phyloP scores from a whole-genome alignment of 1,139 yeast genomes.

The Suhomyces coccinellae region DNA sequence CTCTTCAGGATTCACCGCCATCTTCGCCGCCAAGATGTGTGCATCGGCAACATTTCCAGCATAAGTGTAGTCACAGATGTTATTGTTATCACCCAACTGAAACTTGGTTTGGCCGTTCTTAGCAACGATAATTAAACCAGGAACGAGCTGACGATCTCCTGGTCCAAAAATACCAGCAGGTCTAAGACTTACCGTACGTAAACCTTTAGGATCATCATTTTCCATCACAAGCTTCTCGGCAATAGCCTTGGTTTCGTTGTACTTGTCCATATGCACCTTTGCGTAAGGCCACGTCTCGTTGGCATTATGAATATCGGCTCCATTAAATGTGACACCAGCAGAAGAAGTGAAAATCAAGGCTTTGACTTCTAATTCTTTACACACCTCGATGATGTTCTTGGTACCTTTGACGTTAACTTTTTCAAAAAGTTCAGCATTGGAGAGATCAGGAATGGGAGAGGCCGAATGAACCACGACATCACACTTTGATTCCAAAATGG shows the following conservation, averaged over 20 bases:
- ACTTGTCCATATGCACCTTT: constrained; percentile 89
- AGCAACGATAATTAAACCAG: constrained; percentile 85
- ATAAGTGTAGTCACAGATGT: constrained; percentile 93
- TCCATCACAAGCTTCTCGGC: constrained; percentile 83
- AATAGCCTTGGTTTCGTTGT: constrained; percentile 89
- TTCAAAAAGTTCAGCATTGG: constrained; percentile 65
- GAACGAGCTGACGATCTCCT: constrained; percentile 95
- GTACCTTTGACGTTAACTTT: constrained; percentile 94
- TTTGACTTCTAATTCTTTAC: constrained; percentile 52
- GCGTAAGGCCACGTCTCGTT: constrained; percentile 96
- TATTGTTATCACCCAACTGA: constrained; percentile 92
- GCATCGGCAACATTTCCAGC: constrained; percentile 99
- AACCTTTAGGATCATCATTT: constrained; percentile 59
- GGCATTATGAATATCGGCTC: constrained; percentile 85
- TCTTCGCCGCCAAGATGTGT: constrained; percentile 87
- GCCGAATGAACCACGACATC: constrained; percentile 92
- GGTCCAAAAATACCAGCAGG: constrained; percentile 99
- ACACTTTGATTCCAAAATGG: constrained; percentile 60
- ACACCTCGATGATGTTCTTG: constrained; percentile 64
- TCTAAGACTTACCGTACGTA: constrained; percentile 80
- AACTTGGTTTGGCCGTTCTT: constrained; percentile 83
- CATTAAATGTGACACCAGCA: constrained; percentile 96
- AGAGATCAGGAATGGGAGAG: constrained; percentile 64
- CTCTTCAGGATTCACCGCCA: constrained; percentile 50
- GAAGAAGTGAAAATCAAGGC: constrained; percentile 94